Percentiles rank a stretch among this genome's conserved stretches.
Conservation (phyloP, 257 asterid species). For the Scutellaria minor region DNA sequence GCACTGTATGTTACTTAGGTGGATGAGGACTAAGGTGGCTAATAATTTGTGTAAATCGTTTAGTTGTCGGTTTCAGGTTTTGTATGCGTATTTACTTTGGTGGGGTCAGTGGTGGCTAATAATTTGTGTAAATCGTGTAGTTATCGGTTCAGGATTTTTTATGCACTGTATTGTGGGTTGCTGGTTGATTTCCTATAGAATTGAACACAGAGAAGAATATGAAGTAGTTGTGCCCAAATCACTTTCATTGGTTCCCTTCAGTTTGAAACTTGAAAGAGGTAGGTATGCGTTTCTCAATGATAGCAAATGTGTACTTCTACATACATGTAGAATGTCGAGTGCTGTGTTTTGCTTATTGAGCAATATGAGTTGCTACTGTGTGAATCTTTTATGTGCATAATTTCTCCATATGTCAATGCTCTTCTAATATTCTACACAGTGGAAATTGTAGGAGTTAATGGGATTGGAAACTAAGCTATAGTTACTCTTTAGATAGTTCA, state of each 20-base stretch:
- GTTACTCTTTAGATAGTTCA: neutral
- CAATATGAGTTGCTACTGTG: no score
- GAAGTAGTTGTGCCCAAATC: neutral
- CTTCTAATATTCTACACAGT: neutral
- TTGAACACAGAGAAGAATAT: neutral
- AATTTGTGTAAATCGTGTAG: neutral
- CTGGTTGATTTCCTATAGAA: neutral
- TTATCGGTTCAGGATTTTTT: neutral
- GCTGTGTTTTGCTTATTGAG: no score
- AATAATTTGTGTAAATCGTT: neutral
- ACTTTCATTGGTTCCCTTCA: neutral
- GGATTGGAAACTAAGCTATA: neutral
- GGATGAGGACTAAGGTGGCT: no score
- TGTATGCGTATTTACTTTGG: no score
- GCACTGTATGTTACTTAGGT: no score
- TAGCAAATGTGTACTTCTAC: neutral
- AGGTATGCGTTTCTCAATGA: neutral
- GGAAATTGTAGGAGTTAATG: conserved; percentile 2
- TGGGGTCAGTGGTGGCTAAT: no score
- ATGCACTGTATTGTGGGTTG: neutral
- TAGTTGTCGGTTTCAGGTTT: no score
- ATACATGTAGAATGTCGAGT: neutral
- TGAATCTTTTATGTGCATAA: no score
- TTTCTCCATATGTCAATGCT: no score
- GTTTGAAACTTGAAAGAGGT: neutral